These are phyloP conservation scores for Phaeomoniella chlamydospora DNA, from an alignment of 2,329 filamentous ascomycete genomes.

Conservation along the genomic window DNA sequence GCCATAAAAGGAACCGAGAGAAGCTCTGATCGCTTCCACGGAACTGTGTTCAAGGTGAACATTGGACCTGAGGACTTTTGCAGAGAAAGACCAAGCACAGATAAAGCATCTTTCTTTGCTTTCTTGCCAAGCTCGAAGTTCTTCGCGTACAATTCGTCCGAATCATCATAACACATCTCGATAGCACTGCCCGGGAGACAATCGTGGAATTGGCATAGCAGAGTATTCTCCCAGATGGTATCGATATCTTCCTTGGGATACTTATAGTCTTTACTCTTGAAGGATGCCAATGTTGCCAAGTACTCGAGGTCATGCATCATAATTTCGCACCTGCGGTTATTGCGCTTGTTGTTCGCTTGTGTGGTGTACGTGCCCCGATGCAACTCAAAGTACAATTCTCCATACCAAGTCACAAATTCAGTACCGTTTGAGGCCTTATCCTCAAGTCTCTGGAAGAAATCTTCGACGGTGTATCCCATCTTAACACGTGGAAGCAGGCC, in stretches of 20 bases:
- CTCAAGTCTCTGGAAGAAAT: slow-evolving; percentile 80
- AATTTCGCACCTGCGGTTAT: slow-evolving; percentile 77
- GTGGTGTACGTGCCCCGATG: slow-evolving; percentile 96
- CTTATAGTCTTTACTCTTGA: slow-evolving; percentile 59
- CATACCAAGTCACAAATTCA: slow-evolving; percentile 88
- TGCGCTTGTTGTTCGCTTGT: slow-evolving; percentile 91
- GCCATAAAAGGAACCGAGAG: slow-evolving; percentile 40
- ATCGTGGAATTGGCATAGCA: slow-evolving; percentile 95
- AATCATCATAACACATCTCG: slow-evolving; percentile 97
- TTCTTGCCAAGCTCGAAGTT: slow-evolving; percentile 65
- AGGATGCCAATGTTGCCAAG: slow-evolving; percentile 69
- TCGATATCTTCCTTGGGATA: slow-evolving; percentile 94
- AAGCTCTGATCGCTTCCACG: slow-evolving; percentile 68
- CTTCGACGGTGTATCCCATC: slow-evolving; percentile 79
- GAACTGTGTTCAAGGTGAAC: slow-evolving; percentile 68
- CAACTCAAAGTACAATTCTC: slow-evolving; percentile 94
- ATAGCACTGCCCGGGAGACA: slow-evolving; percentile 90
- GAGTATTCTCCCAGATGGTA: slow-evolving; percentile 82
- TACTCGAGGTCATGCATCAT: slow-evolving; percentile 79
- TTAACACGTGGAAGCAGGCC: slow-evolving; percentile 75
- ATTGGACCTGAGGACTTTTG: slow-evolving; percentile 27
- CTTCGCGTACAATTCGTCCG: slow-evolving; percentile 72
- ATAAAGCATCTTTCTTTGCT: slow-evolving; percentile 55
- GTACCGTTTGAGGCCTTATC: slow-evolving; percentile 54
- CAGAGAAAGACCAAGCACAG: slow-evolving; percentile 47